Base-by-base conservation (phyloP, 805 yeast species). In the Isabelozyma rhagii region DNA sequence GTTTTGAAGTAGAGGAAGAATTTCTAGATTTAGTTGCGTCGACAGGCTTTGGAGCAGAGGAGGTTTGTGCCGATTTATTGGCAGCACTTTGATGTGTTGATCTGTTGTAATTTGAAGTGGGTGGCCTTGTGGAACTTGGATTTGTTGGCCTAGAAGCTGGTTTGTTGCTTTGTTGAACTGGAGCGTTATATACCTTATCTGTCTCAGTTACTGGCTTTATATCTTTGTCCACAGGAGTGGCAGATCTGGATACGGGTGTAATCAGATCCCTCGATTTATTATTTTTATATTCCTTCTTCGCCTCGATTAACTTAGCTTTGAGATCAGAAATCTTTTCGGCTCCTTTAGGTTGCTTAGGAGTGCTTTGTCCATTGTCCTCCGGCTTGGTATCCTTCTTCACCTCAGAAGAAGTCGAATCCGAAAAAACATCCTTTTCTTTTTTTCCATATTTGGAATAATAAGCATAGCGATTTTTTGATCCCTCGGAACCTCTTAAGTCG, bases 391-490 rank as follows among this genome's bases (percentile, higher is more conserved):
- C 25, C 43, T 13, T 39, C 25, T 41, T 40, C 39, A 8, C 9
- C 3, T 39, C 41, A 13, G 41, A n/a, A 39, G 41, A n/a, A 8
- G 15, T 15, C 4, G 29, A 49, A 2, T 28, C 38, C 13, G 39
- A 25, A 10, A 8, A 4, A 29, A 8, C 3, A 31, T 31, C 36
- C n/a, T 27, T 41, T 43, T 43, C 47, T 43, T 52, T 31, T 27
- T 52, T 54, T 27, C 56, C 55, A 49, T 56, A 55, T 13, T 55
- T 62, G 9, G 72, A 57, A 46, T 71, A 71, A 47, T 56, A 56
- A 45, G 71, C 74, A 49, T 68, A 69, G 9, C 72, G 56, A 17
- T 67, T 67, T 28, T 60, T 59, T 3, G 57, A 39, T 10, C 55
- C 46, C 8, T 29, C 51, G 3, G 48, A 34, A n/a, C 50, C 50